A percentile compares a stretch with the other conserved stretches of the same genome.
Conservation (phyloP, 768 basidiomycete species). For the Nidularia sp. region DNA sequence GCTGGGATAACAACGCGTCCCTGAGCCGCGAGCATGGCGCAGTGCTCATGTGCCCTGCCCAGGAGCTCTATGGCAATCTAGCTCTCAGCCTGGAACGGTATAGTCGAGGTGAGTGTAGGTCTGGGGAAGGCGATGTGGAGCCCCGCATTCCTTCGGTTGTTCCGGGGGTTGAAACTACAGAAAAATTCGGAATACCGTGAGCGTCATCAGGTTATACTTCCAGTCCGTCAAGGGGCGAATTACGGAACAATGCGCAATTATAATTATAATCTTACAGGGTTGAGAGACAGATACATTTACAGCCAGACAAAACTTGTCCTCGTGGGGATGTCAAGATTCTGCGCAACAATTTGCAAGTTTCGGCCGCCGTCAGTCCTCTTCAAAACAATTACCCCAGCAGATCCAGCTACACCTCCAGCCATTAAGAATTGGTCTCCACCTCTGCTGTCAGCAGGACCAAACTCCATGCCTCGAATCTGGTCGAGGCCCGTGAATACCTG, state of each 20-base stretch:
- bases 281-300: constrained; percentile 1
- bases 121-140: too few relatives aligned
- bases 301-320: constrained; percentile 52
- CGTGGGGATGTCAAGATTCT: constrained; percentile 48
- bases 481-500: constrained; percentile 62
- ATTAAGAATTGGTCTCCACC: constrained; percentile 47
- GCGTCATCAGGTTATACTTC: too few relatives aligned
- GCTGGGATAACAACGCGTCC: too few relatives aligned
- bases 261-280: background rate
- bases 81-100: too few relatives aligned
- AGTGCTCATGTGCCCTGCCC: too few relatives aligned
- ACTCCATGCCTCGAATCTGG: constrained; percentile 64
- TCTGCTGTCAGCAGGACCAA: constrained; percentile 41
- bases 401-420: constrained; percentile 49
- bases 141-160: too few relatives aligned
- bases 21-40: too few relatives aligned
- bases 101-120: too few relatives aligned
- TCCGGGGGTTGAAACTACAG: too few relatives aligned
- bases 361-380: constrained; percentile 50
- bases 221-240: background rate
- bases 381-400: constrained; percentile 54
- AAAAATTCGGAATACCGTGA: too few relatives aligned
- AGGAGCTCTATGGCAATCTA: too few relatives aligned
- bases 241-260: background rate
- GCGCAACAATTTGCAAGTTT: constrained; percentile 46